Conservation (phyloP, 2,329 filamentous ascomycete species). For the Penicillium sumatraense region DNA sequence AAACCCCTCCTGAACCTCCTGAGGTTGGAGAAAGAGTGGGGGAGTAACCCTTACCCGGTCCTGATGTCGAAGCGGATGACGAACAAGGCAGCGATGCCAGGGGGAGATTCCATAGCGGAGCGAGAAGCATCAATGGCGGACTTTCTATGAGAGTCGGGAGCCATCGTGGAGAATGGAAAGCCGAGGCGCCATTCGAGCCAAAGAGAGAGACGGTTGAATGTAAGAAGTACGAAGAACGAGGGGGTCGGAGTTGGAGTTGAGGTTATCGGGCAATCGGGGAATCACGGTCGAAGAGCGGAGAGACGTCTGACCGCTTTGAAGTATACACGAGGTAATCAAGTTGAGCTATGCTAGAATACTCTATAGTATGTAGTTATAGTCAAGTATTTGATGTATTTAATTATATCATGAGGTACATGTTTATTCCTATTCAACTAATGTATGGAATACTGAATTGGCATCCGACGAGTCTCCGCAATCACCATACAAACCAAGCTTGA, state of each 20-base stretch:
- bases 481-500: too few species aligned
- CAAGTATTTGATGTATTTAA: not conserved
- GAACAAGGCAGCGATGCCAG: slow-evolving; percentile 75
- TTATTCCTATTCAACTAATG: not conserved
- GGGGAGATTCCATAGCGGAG: slow-evolving; percentile 43
- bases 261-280: slow-evolving; percentile 25
- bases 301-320: slow-evolving; percentile 9
- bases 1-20: slow-evolving; percentile 7
- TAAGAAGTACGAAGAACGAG: too few species aligned
- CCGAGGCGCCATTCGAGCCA: slow-evolving; percentile 19
- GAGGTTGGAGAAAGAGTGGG: slow-evolving; percentile 2
- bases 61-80: slow-evolving; percentile 92
- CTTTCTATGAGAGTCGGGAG: slow-evolving; percentile 34
- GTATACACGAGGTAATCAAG: too few species aligned
- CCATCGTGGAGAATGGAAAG: slow-evolving; percentile 29
- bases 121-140: slow-evolving; percentile 41
- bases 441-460: too few species aligned
- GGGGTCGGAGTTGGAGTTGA: too few species aligned
- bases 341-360: not conserved
- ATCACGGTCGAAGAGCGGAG: slow-evolving; percentile 19
- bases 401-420: not conserved
- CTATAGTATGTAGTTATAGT: too few species aligned
- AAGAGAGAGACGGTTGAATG: too few species aligned
- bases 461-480: too few species aligned
- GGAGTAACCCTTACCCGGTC: slow-evolving; percentile 66